Evolutionary conservation across 2,329 filamentous ascomycete genomes (phyloP).

Genomic region (Epichloe coenophiala): DNA sequence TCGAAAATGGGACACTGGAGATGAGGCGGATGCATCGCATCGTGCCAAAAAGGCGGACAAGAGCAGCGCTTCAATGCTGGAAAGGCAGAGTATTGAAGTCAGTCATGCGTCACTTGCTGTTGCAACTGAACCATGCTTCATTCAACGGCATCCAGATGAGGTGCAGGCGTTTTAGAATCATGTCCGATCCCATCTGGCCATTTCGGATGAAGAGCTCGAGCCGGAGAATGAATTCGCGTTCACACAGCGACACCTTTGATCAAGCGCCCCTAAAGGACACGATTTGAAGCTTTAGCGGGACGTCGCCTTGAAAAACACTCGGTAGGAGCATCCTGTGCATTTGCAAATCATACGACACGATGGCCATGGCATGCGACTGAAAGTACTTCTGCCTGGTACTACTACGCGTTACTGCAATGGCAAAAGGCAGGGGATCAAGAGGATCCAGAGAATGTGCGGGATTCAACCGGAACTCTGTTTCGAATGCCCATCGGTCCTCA

Average conservation of each 20-base stretch:
- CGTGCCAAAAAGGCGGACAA: neutral
- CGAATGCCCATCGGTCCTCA: neutral
- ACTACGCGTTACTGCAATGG: neutral
- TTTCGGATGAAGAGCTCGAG: constrained; percentile 19
- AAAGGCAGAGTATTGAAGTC: neutral
- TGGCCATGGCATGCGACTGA: neutral
- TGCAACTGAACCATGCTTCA: neutral
- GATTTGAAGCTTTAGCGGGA: neutral
- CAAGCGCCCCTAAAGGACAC: neutral
- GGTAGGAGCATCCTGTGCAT: neutral
- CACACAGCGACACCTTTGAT: neutral
- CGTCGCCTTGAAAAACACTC: neutral
- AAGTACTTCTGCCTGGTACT: no score
- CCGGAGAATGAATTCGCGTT: neutral
- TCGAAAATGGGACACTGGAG: neutral
- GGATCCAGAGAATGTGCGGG: no score
- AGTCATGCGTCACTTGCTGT: no score
- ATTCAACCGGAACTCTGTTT: neutral
- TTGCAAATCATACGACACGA: neutral
- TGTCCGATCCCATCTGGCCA: constrained; percentile 16
- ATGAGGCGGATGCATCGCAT: neutral
- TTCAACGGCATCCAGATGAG: constrained; percentile 11
- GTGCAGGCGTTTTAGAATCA: constrained; percentile 18
- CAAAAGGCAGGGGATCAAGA: neutral
- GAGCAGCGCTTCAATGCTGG: no score